These are phyloP conservation scores for Lepiota brunneoincarnata DNA, from an alignment of 768 basidiomycete species.

Conservation along the genomic window DNA sequence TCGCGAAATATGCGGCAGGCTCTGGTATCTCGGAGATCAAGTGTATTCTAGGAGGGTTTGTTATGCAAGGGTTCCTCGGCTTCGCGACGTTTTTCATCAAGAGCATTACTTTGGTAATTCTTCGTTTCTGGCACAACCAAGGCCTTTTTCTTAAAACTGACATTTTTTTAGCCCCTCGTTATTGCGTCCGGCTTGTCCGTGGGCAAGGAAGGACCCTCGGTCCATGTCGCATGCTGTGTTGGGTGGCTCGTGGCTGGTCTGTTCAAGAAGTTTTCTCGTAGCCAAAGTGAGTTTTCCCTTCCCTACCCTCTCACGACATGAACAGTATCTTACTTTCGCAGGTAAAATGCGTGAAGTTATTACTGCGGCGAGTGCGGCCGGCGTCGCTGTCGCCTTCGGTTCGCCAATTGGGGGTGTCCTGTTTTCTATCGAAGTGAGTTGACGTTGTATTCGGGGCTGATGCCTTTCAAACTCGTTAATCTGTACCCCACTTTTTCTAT, in stretches of 20 bases:
- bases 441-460: neutral
- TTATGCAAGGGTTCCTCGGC: conserved; percentile 94
- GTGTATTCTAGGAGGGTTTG: conserved; percentile 93
- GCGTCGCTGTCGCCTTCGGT: conserved; percentile 97
- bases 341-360: conserved; percentile 88
- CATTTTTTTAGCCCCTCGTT: conserved; percentile 71
- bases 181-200: conserved; percentile 97
- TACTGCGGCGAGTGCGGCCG: conserved; percentile 94
- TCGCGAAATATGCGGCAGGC: conserved; percentile 95
- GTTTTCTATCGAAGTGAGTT: conserved; percentile 89
- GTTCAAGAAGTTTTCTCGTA: conserved; percentile 80
- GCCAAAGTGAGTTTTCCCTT: conserved; percentile 65
- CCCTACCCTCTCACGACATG: neutral
- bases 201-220: conserved; percentile 97
- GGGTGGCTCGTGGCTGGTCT: conserved; percentile 86
- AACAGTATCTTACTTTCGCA: conserved; percentile 25
- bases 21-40: conserved; percentile 99
- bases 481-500: neutral
- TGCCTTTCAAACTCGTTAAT: neutral
- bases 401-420: conserved; percentile 97
- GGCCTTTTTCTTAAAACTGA: conserved; percentile 11
- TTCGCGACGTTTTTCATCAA: conserved; percentile 91
- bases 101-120: conserved; percentile 83
- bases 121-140: neutral
- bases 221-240: conserved; percentile 94